A percentile compares a stretch with the other conserved stretches of the same genome.
Conservation (phyloP, 2,329 filamentous ascomycete genomes). For the Fusarium tanahbumbuense region DNA sequence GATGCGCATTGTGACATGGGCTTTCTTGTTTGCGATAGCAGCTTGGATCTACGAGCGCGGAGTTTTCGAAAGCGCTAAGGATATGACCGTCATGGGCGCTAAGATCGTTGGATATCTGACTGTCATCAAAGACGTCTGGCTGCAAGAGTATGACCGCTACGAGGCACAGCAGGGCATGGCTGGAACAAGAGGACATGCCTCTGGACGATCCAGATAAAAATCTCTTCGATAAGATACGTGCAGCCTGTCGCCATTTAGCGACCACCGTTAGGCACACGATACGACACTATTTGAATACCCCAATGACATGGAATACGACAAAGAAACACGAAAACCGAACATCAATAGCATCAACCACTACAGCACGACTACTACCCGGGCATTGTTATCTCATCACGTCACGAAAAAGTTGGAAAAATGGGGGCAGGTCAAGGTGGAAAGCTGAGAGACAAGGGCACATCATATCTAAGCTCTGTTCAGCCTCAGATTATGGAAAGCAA, state of each 20-base stretch:
- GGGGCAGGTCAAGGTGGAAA: constrained; percentile 3
- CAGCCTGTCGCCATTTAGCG: background rate
- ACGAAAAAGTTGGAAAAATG: constrained; percentile 35
- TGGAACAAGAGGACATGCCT: constrained; percentile 30
- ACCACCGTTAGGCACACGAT: constrained; percentile 1
- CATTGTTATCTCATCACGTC: constrained; percentile 10
- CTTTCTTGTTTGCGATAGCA: constrained; percentile 63
- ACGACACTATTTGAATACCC: constrained; percentile 33
- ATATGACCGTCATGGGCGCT: constrained; percentile 60
- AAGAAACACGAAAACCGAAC: constrained; percentile 9
- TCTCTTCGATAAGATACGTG: background rate
- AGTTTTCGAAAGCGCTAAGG: constrained; percentile 70
- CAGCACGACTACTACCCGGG: background rate
- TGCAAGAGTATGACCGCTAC: constrained; percentile 67
- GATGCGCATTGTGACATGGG: constrained; percentile 73
- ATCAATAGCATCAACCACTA: constrained; percentile 6
- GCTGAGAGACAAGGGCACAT: constrained; percentile 16
- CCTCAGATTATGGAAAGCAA: constrained; percentile 36
- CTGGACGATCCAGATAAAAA: constrained; percentile 34
- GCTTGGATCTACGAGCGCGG: constrained; percentile 74
- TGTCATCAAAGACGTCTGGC: constrained; percentile 66
- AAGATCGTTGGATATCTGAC: constrained; percentile 60
- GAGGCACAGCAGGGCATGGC: constrained; percentile 58
- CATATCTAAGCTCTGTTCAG: constrained; percentile 30
- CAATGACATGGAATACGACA: constrained; percentile 7